Evolutionary conservation across 2,329 filamentous ascomycete genomes (phyloP), one percentile per base, ranked within the genome.

Genomic region (Ophiognomonia clavigignenti-juglandacearum): DNA sequence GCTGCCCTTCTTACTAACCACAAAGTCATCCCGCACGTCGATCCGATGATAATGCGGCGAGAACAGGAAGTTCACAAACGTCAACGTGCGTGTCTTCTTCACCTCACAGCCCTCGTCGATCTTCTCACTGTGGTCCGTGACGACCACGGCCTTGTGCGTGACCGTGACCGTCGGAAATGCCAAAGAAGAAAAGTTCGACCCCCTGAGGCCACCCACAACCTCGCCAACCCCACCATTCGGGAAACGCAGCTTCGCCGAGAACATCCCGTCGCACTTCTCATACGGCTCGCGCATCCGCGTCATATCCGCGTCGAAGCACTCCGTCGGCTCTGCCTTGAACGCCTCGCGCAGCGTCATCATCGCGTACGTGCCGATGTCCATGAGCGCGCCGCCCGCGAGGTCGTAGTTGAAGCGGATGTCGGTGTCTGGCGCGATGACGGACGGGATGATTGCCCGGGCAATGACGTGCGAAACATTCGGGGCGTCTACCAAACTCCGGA

Each of bases 381-480:
- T 63, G 18, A 68, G 53, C 4, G 63, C 59, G 16, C 71, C 71
- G 9, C 71, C 72, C 2, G 65, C 61, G 1, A 75, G 59, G 3
- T 61, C 58, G 45, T 67, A 74, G 6, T 62, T 53, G 51, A 66
- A 75, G 4, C 68, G 62, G 49, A 76, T 74, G 53, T 75, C 64
- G 41, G 70, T 64, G 4, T 60, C 53, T 1, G 47, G 39, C 19
- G 71, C 58, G 0, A 59, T 13, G 19, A 61, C 57, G 14, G 51
- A 56, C 0, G 67, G 67, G 0, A 68, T 39, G 37, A 47, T 56
- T n/a, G 62, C 52, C 13, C 45, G 47, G 10, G 64, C 54, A 11
- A 59, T 48, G 18, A 64, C 69, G 19, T 63, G 61, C 9, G 54
- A 61, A 4, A 75, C 63, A 32, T 64, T 66, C 4, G 58, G 56